phyloP scores from a whole-genome alignment of 768 basidiomycete genomes.

The Suillus placidus region DNA sequence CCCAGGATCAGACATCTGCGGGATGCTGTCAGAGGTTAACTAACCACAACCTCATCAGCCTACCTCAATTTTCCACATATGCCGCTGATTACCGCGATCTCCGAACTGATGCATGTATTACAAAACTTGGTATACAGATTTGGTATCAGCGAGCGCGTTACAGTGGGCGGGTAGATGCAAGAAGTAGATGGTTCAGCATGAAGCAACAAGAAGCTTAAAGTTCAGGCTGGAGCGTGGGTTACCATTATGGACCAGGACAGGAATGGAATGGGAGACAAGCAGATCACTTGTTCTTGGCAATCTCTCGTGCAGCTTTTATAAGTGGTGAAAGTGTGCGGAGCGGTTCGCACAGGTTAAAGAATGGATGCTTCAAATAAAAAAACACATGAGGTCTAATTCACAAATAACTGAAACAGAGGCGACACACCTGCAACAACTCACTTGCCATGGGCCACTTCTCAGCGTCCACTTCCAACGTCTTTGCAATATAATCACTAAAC shows the following conservation, averaged over 20 bases:
- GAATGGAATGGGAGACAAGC: not conserved
- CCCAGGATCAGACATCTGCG: constrained; percentile 78
- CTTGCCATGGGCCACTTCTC: constrained; percentile 91
- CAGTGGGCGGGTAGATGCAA: constrained; percentile 21
- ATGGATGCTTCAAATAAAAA: constrained; percentile 61
- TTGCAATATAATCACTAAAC: constrained; percentile 88
- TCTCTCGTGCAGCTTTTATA: constrained; percentile 91
- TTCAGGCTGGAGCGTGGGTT: not conserved
- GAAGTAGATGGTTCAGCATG: constrained; percentile 22
- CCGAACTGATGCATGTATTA: constrained; percentile 48
- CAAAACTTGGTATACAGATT: constrained; percentile 10
- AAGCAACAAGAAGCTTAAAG: constrained; percentile 11
- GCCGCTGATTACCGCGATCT: constrained; percentile 81
- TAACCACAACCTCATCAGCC: not conserved
- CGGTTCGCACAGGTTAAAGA: constrained; percentile 88
- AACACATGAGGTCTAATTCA: constrained; percentile 12
- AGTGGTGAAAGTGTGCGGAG: constrained; percentile 85
- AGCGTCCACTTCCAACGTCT: constrained; percentile 91
- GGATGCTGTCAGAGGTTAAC: not conserved
- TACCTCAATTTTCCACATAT: constrained; percentile 88
- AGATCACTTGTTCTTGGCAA: constrained; percentile 60
- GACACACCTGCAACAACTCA: constrained; percentile 70
- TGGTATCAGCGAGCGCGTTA: constrained; percentile 8
- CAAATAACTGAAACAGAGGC: not conserved
- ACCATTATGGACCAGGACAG: not conserved